Base-by-base conservation (phyloP, 1,284 basidiomycete genomes). In the Sanghuangporus baumii region DNA sequence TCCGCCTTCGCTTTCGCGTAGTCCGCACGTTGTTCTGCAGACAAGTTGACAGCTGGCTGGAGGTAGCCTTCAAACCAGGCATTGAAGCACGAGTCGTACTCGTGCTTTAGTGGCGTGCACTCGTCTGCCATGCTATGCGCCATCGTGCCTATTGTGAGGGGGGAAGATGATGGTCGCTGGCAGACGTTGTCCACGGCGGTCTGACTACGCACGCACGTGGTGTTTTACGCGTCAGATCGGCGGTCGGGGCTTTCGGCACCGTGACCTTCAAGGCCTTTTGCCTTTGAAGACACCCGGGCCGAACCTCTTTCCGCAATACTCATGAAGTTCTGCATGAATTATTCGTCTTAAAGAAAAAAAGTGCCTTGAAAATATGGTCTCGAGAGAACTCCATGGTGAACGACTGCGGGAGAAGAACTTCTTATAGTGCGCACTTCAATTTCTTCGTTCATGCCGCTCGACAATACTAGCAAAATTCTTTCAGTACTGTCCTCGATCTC, bases 51-150 rank as follows among this genome's bases (percentile, higher is more conserved):
- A 9, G 86, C 83, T 11, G 93, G 93, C 70, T 93, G 89, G 38
- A 98, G 85, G 72, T 97, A 98, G 23, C 92, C 92, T 72, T 95
- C 93, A 71, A 98, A 95, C 96, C 95, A 98, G 6, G 88, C 85
- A 72, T 97, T 96, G 79, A 98, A 98, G 79, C 96, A 98, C 0
- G 88, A 78, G 74, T 98, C 95, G 74, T 97, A 98, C 64, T 85
- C 80, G 66, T 89, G 86, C 73, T 98, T 98, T 61, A 95, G 81
- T 0, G 91, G 89, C 3, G 95, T 97, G 75, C 96, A 98, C 76
- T 88, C 83, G 1, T 85, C 77, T 2, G 89, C 84, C 34, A 96
- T 79, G 69, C 86, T 88, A 66, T 86, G 79, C 2, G 89, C 84
- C 89, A 91, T 90, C 55, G 43, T 46, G 43, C 43, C 20, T 18